Evolutionary conservation across 345 rosid species (phyloP), one percentile per base, ranked within the genome.

Genomic region (Acer saccharum): DNA sequence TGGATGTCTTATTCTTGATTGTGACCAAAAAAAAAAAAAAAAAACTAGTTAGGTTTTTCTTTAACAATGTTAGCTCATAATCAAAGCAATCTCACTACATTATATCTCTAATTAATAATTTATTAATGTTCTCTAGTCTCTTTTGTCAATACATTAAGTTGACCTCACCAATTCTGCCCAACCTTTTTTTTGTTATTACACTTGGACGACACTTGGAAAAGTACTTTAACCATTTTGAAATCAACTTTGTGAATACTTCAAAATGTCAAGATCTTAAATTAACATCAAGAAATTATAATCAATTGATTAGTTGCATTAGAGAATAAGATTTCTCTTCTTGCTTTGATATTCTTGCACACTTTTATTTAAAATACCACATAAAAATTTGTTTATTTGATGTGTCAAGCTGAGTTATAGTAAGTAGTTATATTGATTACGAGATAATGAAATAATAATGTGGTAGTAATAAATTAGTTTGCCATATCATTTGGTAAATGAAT

Each of bases 1-100:
- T 73, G 39, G 39, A 43, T 62, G 69, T 55, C 18, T 74, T 74
- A 46, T 61, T 74, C 62, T 62, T 48, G 77, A 74, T 55, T 18
- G 70, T 48, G 77, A 64, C 70, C 27, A 25, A 25, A 25, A 25
- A 25, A n/a, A 25, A 25, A 25, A 58, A 55, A 14, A 55, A 44
- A 43, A 62, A 9, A 2, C 58, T 7, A 62, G 63, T 74, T 62
- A 44, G 60, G 68, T 62, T 74, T 44, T 60, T 74, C 39, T 64
- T 74, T 50, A 11, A 46, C 18, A 16, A 14, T 46, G 69, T 25
- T 4, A 46, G 68, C 57, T 61, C 32, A 21, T 54, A 54, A 16
- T 6, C 6, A 43, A 35, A 23, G 41, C 18, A 44, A 63, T 62
- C 69, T 60, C 77, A 73, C 69, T 43, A 16, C 68, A 44, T 44